These are phyloP conservation scores for Trapa incisa DNA, from an alignment of 345 rosid genomes.

Conservation along the genomic window DNA sequence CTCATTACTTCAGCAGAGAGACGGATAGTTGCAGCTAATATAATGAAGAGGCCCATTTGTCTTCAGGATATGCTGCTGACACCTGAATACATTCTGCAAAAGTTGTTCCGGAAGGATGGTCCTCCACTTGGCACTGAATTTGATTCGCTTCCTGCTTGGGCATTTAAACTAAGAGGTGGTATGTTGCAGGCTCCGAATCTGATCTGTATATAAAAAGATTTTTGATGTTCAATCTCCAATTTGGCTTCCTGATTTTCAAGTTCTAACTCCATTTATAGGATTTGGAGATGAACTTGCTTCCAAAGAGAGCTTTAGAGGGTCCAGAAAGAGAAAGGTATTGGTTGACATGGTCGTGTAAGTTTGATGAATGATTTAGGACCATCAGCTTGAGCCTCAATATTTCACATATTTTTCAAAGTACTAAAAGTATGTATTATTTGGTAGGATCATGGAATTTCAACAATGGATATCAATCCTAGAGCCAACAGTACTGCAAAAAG, in stretches of 20 bases:
- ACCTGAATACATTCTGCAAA: slow-evolving; percentile 49
- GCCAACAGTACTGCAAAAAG: slow-evolving; percentile 27
- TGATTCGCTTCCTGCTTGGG: slow-evolving; percentile 40
- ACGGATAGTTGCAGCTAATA: slow-evolving; percentile 8
- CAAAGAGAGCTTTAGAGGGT: slow-evolving; percentile 27
- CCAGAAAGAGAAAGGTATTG: slow-evolving; percentile 66
- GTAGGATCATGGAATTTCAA: slow-evolving; percentile 20
- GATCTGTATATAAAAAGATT: background rate
- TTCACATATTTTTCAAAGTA: slow-evolving; percentile 10
- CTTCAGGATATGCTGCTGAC: slow-evolving; percentile 41
- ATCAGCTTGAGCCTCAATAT: background rate
- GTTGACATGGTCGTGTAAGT: background rate
- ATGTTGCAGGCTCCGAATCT: slow-evolving; percentile 7
- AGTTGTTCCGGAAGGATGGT: slow-evolving; percentile 83
- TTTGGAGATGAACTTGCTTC: slow-evolving; percentile 21
- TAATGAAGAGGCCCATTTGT: slow-evolving; percentile 14
- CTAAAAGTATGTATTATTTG: slow-evolving; percentile 9
- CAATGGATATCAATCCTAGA: slow-evolving; percentile 14
- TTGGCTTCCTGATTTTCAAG: background rate
- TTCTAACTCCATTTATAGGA: slow-evolving; percentile 24
- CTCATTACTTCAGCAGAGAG: slow-evolving; percentile 12
- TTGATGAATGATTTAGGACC: background rate
- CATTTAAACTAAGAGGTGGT: slow-evolving; percentile 14
- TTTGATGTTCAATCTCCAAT: background rate
- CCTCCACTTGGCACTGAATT: slow-evolving; percentile 76